A percentile compares a stretch with the other conserved stretches of the same genome.
phyloP scores from a whole-genome alignment of 805 yeast genomes.

The Monosporozyma servazzii region DNA sequence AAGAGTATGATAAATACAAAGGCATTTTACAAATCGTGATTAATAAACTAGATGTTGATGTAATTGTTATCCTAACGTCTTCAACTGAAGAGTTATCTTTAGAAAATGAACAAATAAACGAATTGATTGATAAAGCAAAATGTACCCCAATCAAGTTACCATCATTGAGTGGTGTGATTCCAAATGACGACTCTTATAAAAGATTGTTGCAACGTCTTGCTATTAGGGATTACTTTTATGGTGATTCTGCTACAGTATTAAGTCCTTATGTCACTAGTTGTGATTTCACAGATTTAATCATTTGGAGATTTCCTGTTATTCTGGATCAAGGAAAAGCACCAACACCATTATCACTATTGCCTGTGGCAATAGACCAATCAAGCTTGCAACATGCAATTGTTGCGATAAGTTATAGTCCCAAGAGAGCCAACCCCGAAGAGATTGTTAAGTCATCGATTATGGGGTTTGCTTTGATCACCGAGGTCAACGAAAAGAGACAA shows the following conservation, averaged over 20 bases:
- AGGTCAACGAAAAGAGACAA: slow-evolving; percentile 66
- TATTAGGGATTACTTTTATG: slow-evolving; percentile 86
- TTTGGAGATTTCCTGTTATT: slow-evolving; percentile 35
- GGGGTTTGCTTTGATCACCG: slow-evolving; percentile 66
- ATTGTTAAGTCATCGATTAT: slow-evolving; percentile 49
- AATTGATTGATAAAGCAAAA: not conserved
- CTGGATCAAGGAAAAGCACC: slow-evolving; percentile 4
- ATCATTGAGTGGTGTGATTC: slow-evolving; percentile 68
- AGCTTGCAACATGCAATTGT: slow-evolving; percentile 68
- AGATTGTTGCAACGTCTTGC: slow-evolving; percentile 67
- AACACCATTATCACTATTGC: slow-evolving; percentile 22
- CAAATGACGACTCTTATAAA: slow-evolving; percentile 56
- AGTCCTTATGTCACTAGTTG: slow-evolving; percentile 83
- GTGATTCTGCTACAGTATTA: slow-evolving; percentile 52
- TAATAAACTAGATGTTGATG: slow-evolving; percentile 16
- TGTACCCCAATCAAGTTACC: slow-evolving; percentile 44
- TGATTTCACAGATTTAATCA: slow-evolving; percentile 49
- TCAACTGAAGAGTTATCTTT: slow-evolving; percentile 4
- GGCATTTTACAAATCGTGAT: slow-evolving; percentile 14
- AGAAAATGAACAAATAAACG: not conserved
- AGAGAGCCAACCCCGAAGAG: slow-evolving; percentile 39
- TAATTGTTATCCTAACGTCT: slow-evolving; percentile 14
- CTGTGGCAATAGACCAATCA: slow-evolving; percentile 39
- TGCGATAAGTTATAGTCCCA: slow-evolving; percentile 48
- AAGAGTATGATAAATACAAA: slow-evolving; percentile 9